Base-by-base conservation (phyloP, 805 yeast species). In the Pichia manshurica region DNA sequence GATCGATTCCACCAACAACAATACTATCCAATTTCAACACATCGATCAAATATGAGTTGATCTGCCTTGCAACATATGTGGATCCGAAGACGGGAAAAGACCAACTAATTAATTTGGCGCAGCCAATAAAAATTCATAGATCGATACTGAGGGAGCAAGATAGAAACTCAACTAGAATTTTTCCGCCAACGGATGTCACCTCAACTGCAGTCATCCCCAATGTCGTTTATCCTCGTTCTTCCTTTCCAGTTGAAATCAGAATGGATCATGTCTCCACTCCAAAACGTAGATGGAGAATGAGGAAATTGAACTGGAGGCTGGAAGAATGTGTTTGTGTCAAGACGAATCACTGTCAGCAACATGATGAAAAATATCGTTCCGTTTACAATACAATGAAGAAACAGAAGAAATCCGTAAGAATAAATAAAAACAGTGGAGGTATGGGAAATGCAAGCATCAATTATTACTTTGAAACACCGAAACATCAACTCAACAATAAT, bases 141-240 rank as follows among this genome's bases (percentile, higher is more conserved):
- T 84, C 95, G 48, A 78, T 91, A 28, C 63, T 87, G 21, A 71
- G 87, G 40, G 91, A 93, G 6, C 86, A 87, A 2, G 96, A 90
- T 61, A 74, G 89, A 56, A 87, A 86, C 59, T 87, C 96, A 1
- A 68, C 88, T 34, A 76, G 99, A 51, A 87, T 93, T 1, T 93
- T 93, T 65, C 99, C 99, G 1, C 98, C 99, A 7, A 91, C 98
- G 0, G 86, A 84, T 38, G 82, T 93, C 33, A 82, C 88, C 3
- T 95, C 96, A 6, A 79, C 84, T 23, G 93, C 95, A 8, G 84
- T 82, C 15, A 70, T 93, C 43, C 99, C 99, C 2, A 85, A 85
- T 53, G 96, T 89, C 15, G 76, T 87, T 29, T 87, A 87, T 63
- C 98, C 98, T 12, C 83, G 86, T 61, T 84, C 96, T 0, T 73